Percentiles rank a stretch among this genome's conserved stretches.
Conservation (phyloP, 495 filamentous ascomycete genomes). For the Neurospora hispaniola region DNA sequence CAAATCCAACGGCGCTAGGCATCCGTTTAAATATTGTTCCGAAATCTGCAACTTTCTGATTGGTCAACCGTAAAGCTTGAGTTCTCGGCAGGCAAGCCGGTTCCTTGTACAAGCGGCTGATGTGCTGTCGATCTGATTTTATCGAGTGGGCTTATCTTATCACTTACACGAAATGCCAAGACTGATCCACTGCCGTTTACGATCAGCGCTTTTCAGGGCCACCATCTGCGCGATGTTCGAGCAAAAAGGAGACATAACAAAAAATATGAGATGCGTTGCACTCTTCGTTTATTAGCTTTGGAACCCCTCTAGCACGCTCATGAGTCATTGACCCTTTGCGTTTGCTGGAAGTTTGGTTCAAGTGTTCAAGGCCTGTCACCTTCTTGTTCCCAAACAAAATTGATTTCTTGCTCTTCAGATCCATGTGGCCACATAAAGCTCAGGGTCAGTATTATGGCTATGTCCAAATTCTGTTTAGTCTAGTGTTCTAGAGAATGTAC, state of each 20-base stretch:
- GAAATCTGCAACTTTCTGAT: not conserved
- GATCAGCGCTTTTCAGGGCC: not conserved
- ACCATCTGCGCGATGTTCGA: not conserved
- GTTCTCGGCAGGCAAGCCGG: not conserved
- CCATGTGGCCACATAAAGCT: not conserved
- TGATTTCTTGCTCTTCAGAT: not conserved
- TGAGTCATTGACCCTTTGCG: not conserved
- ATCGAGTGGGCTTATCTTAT: constrained; percentile 4
- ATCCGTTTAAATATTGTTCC: constrained; percentile 13
- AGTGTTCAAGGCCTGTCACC: not conserved
- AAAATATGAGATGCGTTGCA: not conserved
- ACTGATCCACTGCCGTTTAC: not conserved
- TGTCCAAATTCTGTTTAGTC: not conserved
- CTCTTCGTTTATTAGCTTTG: not conserved
- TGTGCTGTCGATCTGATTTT: constrained; percentile 4
- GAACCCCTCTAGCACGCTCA: not conserved
- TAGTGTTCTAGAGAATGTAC: not conserved
- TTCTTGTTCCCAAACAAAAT: not conserved
- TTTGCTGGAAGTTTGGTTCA: not conserved
- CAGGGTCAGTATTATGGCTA: not conserved
- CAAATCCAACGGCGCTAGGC: constrained; percentile 24
- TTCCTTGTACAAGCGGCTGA: not conserved
- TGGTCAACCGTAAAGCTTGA: not conserved
- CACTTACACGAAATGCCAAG: constrained; percentile 1
- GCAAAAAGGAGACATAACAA: not conserved